Evolutionary conservation across 305 asterid genomes (phyloP), one percentile per base, ranked within the genome.

Genomic region (Solanum chacoense): DNA sequence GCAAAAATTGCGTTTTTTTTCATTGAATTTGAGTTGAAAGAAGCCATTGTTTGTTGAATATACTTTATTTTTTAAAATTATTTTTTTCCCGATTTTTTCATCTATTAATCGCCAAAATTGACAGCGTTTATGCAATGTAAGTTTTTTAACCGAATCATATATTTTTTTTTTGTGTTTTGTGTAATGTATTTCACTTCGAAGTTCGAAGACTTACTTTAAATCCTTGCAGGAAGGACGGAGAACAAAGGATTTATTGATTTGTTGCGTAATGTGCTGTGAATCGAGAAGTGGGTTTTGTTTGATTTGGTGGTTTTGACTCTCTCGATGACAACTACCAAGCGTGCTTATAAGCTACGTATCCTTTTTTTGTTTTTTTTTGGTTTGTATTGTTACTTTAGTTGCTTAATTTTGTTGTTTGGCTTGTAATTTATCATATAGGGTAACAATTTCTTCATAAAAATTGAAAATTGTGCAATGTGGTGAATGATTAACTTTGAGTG

Each of bases 271-370:
- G 50, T 22, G 84, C 18, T 80, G 88, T 4, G 88, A 77, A 80
- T 88, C 55, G 11, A 89, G 91, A 90, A 90, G 94, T 93, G 94
- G 88, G 91, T 93, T 88, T 89, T 34, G 87, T 32, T 24, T 86
- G 26, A 67, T 89, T 71, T 73, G 73, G 65, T 65, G 24, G 42
- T 73, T 87, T 91, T 75, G 92, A 92, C 9, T 42, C 38, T 88
- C 75, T 78, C 93, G 94, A 90, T 96, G 94, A 92, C 96, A 63
- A 94, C 98, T 87, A 91, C 98, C 93, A 97, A 97, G 92, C 99
- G 98, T 89, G 98, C 98, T 91, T 97, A 97, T 88, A 97, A 97
- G 98, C 96, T 97, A 90, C 99, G 98, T 97, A 97, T 97, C 98
- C 98, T 94, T 89, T 90, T 86, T 45, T n/a, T 37, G 10, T n/a